phyloP scores from a whole-genome alignment of 1,139 yeast genomes.

The Diutina mesorugosa region DNA sequence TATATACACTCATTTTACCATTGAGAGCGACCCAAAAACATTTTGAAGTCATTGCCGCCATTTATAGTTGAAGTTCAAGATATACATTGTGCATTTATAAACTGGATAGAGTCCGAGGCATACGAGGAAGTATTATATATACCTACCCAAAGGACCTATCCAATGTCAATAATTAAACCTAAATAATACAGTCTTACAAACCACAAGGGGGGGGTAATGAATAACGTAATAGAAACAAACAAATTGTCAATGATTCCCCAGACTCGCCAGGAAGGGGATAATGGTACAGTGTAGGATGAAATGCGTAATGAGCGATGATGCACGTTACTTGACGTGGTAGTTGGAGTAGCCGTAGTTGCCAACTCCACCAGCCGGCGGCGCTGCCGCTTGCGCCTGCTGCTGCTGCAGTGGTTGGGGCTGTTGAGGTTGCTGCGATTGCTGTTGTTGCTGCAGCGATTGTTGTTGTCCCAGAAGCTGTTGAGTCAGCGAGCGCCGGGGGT shows the following conservation, averaged over 20 bases:
- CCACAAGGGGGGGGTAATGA: background rate
- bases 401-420: slow-evolving; percentile 1
- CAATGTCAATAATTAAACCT: background rate
- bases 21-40: too few species aligned
- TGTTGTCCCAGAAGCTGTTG: slow-evolving; percentile 13
- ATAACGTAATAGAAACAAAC: slow-evolving; percentile 2
- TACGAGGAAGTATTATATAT: background rate
- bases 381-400: background rate
- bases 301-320: slow-evolving; percentile 3
- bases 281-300: slow-evolving; percentile 5
- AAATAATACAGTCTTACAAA: background rate
- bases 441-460: slow-evolving; percentile 5
- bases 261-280: slow-evolving; percentile 4
- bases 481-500: slow-evolving; percentile 29
- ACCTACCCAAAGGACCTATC: background rate
- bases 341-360: slow-evolving; percentile 27
- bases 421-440: slow-evolving; percentile 1
- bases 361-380: slow-evolving; percentile 9
- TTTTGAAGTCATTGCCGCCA: too few species aligned
- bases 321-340: slow-evolving; percentile 10
- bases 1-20: too few species aligned
- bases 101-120: background rate
- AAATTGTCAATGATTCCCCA: background rate
- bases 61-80: too few species aligned
- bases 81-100: background rate